A percentile compares a stretch with the other conserved stretches of the same genome.
Conservation (phyloP, 441 rosid genomes). For the Aquilaria agallochum region DNA sequence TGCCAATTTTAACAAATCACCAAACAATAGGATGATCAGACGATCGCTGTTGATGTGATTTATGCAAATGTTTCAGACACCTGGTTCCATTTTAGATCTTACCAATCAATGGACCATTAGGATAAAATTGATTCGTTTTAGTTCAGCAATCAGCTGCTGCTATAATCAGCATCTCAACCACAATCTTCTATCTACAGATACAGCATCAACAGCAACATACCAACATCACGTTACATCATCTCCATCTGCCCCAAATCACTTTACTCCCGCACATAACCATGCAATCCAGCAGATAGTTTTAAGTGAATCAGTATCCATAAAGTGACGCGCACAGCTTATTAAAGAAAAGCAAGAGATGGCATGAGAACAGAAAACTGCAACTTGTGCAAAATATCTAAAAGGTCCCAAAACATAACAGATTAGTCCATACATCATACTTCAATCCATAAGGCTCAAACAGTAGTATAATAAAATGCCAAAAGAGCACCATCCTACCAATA, state of each 20-base stretch:
- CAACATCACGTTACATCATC: slow-evolving; percentile 62
- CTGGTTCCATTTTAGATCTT: slow-evolving; percentile 28
- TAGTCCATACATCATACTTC: slow-evolving; percentile 15
- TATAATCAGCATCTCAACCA: slow-evolving; percentile 46
- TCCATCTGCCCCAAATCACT: slow-evolving; percentile 52
- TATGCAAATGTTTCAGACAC: slow-evolving; percentile 27
- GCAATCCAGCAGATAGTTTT: slow-evolving; percentile 48
- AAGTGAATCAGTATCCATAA: slow-evolving; percentile 30
- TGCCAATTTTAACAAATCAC: slow-evolving; percentile 25
- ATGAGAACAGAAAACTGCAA: background rate
- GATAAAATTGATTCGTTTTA: slow-evolving; percentile 23
- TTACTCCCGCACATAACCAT: slow-evolving; percentile 70
- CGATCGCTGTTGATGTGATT: slow-evolving; percentile 28
- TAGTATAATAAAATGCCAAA: slow-evolving; percentile 17
- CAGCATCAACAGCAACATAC: slow-evolving; percentile 79
- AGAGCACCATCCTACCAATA: slow-evolving; percentile 34
- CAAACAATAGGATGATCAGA: slow-evolving; percentile 34
- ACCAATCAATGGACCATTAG: slow-evolving; percentile 36
- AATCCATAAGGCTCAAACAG: slow-evolving; percentile 15
- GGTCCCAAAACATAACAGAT: slow-evolving; percentile 13
- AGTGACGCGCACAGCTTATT: background rate
- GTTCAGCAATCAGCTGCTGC: slow-evolving; percentile 28
- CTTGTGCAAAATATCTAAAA: slow-evolving; percentile 7
- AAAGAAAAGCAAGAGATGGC: slow-evolving; percentile 6
- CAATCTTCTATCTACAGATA: slow-evolving; percentile 60